Conservation (phyloP, 1,139 yeast genomes). For the Insectozyma bohioensis region DNA sequence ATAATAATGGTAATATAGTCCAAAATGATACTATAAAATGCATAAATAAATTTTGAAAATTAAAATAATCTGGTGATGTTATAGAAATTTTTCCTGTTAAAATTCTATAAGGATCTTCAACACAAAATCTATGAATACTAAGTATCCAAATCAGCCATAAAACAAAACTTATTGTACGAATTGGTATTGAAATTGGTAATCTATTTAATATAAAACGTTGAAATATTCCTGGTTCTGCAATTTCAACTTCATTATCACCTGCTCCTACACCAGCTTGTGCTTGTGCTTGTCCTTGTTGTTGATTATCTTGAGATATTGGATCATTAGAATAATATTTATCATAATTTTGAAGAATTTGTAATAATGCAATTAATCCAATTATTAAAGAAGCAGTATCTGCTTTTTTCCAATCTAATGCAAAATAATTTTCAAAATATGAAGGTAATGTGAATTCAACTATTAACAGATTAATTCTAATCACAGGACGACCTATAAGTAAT, state of each 20-base stretch:
- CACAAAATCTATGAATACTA: conserved; percentile 23
- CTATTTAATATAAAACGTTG: conserved; percentile 4
- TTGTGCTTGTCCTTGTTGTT: conserved; percentile 1
- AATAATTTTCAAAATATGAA: background rate
- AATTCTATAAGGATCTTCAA: conserved; percentile 24
- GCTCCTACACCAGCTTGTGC: conserved; percentile 8
- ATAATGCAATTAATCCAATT: conserved; percentile 21
- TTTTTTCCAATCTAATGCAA: conserved; percentile 20
- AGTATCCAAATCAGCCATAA: conserved; percentile 24
- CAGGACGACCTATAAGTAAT: conserved; percentile 43
- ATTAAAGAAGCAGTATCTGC: conserved; percentile 26
- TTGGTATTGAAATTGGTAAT: conserved; percentile 1
- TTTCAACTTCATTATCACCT: conserved; percentile 14
- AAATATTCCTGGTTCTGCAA: conserved; percentile 1
- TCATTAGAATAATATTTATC: conserved; percentile 18
- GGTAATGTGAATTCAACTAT: conserved; percentile 2
- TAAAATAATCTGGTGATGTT: conserved; percentile 5
- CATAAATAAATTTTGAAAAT: conserved; percentile 10
- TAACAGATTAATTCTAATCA: conserved; percentile 16
- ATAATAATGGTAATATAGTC: conserved; percentile 22
- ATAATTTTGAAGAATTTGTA: conserved; percentile 17
- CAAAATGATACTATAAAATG: conserved; percentile 25
- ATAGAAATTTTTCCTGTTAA: too few species aligned
- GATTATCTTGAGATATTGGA: conserved; percentile 1
- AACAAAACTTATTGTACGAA: conserved; percentile 1